Evolutionary conservation across 2,329 filamentous ascomycete genomes (phyloP), one percentile per base, ranked within the genome.

Genomic region (Penicillium decumbens): DNA sequence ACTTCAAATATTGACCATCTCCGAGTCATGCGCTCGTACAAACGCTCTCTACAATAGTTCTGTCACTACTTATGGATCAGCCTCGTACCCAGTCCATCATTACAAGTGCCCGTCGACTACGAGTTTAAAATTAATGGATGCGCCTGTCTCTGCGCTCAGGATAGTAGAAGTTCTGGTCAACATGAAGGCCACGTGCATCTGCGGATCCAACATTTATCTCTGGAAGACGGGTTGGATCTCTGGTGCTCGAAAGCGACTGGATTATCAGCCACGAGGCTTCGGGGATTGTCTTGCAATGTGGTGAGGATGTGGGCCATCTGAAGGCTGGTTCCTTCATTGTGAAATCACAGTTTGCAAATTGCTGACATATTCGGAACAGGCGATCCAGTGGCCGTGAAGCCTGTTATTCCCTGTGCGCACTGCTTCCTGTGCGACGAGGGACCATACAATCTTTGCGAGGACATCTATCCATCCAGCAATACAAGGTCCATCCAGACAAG

Each of bases 131-230:
- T 63, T 75, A 10, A 72, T 78, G 25, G 76, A 84, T 39, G 79
- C 79, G 1, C 81, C 81, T 6, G 75, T 84, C 1, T 74, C 77
- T 56, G 74, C 73, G 25, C 81, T 81, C 3, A 69, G 71, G 6
- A 66, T 68, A 6, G 79, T 77, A 13, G 78, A 85, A 55, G 81
- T 80, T 1, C 67, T 84, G 1, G 58, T 85, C 8, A 81, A 85
- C 51, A 75, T 85, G 56, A 83, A 82, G 61, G 76, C 77, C 1
- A 84, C 81, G 3, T 82, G 82, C 38, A 80, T 85, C 32, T 85
- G 83, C 67, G 82, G 83, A 75, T 85, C 82, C 0, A 83, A 87
- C 58, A 78, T 87, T 55, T 83, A 87, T 63, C 83, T 85, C 57
- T 87, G 83, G 83, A 82, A 82, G 58, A 72, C 75, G 0, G 84